Evolutionary conservation across 1,139 yeast genomes (phyloP).

Genomic region (Hemisphaericaspora lyxosophila): DNA sequence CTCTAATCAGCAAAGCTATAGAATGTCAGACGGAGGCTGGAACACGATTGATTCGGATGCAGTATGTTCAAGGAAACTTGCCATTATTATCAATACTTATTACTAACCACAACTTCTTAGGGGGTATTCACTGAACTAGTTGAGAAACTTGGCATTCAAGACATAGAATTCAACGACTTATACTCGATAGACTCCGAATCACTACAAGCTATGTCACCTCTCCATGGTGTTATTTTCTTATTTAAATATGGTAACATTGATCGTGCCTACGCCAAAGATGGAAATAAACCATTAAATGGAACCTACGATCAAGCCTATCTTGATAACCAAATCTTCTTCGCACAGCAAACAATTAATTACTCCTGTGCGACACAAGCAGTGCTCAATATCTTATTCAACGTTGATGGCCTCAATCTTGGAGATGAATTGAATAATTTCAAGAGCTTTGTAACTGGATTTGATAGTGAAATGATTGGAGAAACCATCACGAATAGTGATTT

Average conservation of each 20-base stretch:
- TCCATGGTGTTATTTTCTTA: constrained; percentile 62
- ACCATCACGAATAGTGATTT: constrained; percentile 61
- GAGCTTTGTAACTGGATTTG: constrained; percentile 55
- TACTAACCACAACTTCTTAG: constrained; percentile 23
- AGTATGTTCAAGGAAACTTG: constrained; percentile 38
- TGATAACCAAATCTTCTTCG: constrained; percentile 51
- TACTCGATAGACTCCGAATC: constrained; percentile 54
- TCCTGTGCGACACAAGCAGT: constrained; percentile 83
- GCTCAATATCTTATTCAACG: constrained; percentile 53
- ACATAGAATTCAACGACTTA: constrained; percentile 61
- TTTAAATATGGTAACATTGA: constrained; percentile 57
- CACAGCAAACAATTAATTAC: constrained; percentile 65
- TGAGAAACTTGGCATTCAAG: constrained; percentile 55
- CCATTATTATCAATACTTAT: too few relatives aligned
- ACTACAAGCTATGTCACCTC: constrained; percentile 39
- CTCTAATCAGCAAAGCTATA: too few relatives aligned
- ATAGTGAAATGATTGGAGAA: constrained; percentile 61
- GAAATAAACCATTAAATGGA: constrained; percentile 44
- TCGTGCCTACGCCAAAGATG: constrained; percentile 25
- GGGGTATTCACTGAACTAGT: constrained; percentile 71
- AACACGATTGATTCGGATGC: constrained; percentile 74
- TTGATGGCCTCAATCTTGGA: constrained; percentile 46
- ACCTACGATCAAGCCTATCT: constrained; percentile 41
- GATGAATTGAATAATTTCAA: constrained; percentile 49
- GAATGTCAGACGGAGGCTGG: constrained; percentile 44